Base-by-base conservation (phyloP, 2,329 filamentous ascomycete genomes). In the Fusarium sp. region DNA sequence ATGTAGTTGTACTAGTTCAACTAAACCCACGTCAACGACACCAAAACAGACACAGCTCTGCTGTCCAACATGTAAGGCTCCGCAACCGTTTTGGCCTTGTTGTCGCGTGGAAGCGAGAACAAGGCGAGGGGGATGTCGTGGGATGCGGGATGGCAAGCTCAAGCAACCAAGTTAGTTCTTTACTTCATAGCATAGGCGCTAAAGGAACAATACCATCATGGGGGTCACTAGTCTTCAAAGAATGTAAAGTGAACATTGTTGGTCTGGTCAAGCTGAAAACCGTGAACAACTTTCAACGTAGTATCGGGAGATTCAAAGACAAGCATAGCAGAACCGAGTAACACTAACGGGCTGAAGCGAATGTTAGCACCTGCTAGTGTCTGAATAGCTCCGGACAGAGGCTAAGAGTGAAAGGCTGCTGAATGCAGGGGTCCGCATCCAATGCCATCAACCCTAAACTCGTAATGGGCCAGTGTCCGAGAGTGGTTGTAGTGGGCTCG, bases 21-120 rank as follows among this genome's bases (percentile, higher is more conserved):
- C 10, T 36, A n/a, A 36, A n/a, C 34, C 34, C 17, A 36, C 17
- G 34, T 36, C 32, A 30, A 46, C 20, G 47, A 48, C 42, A 57
- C 56, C 21, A 45, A 42, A 51, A 53, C 47, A 45, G 51, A 43
- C 32, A 57, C 56, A 23, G 39, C 43, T 50, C 40, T 45, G 36
- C 19, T 62, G 32, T 68, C 32, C 40, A 53, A 45, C 24, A 46
- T 59, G 54, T 30, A 51, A 43, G 30, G 23, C 34, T 57, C 56
- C 44, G n/a, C 17, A 61, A 62, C 34, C 24, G 45, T 55, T 53
- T 34, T 67, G 65, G 61, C 45, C 32, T 66, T 68, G 56, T 69
- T 68, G 52, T 52, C 65, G 23, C 61, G 11, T 51, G 43, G 11
- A 36, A 15, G 65, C 53, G 65, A 40, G 30, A 67, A 68, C 54